These are phyloP conservation scores for Torulaspora microellipsoides DNA, from an alignment of 805 yeast genomes.

Conservation along the genomic window DNA sequence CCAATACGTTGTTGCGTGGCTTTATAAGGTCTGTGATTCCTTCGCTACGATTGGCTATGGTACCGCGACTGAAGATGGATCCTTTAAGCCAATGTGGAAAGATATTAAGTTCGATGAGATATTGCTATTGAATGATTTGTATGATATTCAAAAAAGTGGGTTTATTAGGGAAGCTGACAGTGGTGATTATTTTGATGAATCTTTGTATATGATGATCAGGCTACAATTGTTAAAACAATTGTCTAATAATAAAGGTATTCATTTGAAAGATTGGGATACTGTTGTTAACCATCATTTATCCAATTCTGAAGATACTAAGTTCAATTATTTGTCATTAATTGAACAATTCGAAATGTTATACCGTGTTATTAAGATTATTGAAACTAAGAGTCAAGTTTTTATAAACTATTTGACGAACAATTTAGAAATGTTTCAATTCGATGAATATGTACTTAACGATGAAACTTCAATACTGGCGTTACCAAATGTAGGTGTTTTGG, in stretches of 20 bases:
- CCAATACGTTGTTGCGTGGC: conserved; percentile 33
- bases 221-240: conserved; percentile 22
- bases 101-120: conserved; percentile 31
- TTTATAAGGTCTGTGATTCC: conserved; percentile 33
- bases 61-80: conserved; percentile 7
- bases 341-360: conserved; percentile 29
- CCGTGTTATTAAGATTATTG: conserved; percentile 28
- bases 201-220: conserved; percentile 18
- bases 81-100: conserved; percentile 28
- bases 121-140: conserved; percentile 23
- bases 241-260: conserved; percentile 23
- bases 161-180: conserved; percentile 3
- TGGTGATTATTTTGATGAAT: conserved; percentile 5
- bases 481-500: conserved; percentile 26
- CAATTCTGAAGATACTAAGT: conserved; percentile 1
- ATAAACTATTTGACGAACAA: conserved; percentile 30
- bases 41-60: conserved; percentile 17
- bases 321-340: conserved; percentile 12
- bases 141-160: conserved; percentile 1
- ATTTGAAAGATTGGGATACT: conserved; percentile 27
- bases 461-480: conserved; percentile 19
- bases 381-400: conserved; percentile 27
- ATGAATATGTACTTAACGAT: conserved; percentile 17
- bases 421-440: conserved; percentile 26
- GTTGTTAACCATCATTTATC: conserved; percentile 22